phyloP scores from a whole-genome alignment of 768 basidiomycete species.

The Pleurotus djamor region DNA sequence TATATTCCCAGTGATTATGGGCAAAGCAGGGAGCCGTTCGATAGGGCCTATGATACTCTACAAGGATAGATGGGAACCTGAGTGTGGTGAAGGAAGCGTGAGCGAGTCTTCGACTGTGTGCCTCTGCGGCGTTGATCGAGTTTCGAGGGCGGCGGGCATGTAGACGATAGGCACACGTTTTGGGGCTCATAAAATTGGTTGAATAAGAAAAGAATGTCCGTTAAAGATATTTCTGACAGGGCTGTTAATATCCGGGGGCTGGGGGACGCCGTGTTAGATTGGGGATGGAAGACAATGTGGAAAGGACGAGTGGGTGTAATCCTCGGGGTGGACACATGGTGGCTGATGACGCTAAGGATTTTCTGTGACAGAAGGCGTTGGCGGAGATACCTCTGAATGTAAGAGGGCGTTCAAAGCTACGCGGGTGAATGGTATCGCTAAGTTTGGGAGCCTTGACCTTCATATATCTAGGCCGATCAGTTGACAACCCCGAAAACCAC shows the following conservation, averaged over 20 bases:
- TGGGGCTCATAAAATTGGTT: conserved; percentile 2
- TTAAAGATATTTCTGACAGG: no score
- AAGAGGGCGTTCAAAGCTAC: background rate
- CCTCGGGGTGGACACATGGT: background rate
- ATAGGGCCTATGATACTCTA: conserved; percentile 1
- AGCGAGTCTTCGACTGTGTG: background rate
- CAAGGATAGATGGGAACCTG: conserved; percentile 5
- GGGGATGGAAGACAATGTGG: background rate
- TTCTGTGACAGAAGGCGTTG: background rate
- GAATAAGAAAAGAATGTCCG: background rate
- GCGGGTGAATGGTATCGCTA: background rate
- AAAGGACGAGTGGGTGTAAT: background rate
- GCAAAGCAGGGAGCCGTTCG: background rate
- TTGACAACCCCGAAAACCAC: background rate
- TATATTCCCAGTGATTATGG: no score
- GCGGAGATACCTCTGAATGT: background rate
- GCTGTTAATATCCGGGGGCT: background rate
- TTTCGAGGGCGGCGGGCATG: background rate
- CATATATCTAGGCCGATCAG: background rate
- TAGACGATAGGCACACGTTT: background rate
- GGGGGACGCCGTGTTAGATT: background rate
- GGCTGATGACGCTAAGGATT: background rate
- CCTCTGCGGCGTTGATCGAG: conserved; percentile 8
- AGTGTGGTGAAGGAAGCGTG: background rate
- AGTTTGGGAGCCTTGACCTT: background rate